phyloP scores from a whole-genome alignment of 441 rosid species.

The Isatis lusitanica region DNA sequence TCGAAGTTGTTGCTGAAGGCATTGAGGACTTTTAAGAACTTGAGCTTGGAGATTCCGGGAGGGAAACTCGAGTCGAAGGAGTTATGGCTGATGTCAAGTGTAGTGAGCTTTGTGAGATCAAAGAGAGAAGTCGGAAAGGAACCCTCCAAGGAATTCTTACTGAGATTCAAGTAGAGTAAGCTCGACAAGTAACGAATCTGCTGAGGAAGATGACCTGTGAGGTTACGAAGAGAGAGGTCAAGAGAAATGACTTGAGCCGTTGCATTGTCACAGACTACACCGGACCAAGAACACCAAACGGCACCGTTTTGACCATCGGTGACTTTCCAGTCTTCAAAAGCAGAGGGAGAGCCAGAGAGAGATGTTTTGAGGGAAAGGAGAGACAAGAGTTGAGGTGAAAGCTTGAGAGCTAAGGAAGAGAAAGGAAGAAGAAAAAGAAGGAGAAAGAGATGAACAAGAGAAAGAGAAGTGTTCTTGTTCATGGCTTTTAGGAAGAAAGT shows the following conservation, averaged over 20 bases:
- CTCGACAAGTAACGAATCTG: constrained; percentile 61
- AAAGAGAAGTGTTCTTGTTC: constrained; percentile 38
- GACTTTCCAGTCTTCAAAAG: constrained; percentile 69
- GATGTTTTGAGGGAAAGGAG: constrained; percentile 77
- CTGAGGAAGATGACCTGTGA: constrained; percentile 64
- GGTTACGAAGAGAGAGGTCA: constrained; percentile 70
- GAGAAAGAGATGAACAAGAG: constrained; percentile 38
- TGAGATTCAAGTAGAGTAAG: constrained; percentile 70
- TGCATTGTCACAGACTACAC: constrained; percentile 57
- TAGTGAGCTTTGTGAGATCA: constrained; percentile 52
- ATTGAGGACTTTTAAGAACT: constrained; percentile 55
- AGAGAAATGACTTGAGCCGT: constrained; percentile 60
- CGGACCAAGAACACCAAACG: constrained; percentile 89
- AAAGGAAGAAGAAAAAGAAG: constrained; percentile 37
- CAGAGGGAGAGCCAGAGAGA: constrained; percentile 50
- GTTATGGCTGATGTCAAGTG: constrained; percentile 84
- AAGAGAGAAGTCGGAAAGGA: constrained; percentile 55
- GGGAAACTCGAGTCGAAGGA: constrained; percentile 71
- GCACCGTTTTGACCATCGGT: constrained; percentile 36
- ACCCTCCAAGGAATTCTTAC: constrained; percentile 68
- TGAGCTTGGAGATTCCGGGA: constrained; percentile 72
- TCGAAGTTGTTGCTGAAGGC: constrained; percentile 82
- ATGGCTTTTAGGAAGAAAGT: constrained; percentile 42
- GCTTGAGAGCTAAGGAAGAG: constrained; percentile 30
- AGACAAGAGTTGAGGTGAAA: constrained; percentile 63